These are phyloP conservation scores for Chrysopogon serrulatus DNA, from an alignment of 176 grass and related monocot genomes.

Conservation along the genomic window DNA sequence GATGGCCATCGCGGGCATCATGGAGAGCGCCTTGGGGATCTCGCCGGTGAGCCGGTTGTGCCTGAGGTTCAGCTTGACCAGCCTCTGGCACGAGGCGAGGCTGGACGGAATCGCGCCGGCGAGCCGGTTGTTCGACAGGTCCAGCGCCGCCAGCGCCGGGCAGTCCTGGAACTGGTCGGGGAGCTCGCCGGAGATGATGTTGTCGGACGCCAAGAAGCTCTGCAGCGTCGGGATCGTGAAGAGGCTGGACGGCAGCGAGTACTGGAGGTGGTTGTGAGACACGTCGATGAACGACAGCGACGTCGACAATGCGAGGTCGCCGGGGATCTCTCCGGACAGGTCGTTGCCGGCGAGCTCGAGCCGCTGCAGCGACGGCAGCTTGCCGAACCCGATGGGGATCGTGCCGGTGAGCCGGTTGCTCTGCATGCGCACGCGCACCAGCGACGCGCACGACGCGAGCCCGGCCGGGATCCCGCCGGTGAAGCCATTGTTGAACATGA, in stretches of 20 bases:
- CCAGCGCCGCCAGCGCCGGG: constrained; percentile 66
- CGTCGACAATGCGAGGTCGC: constrained; percentile 55
- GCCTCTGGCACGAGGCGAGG: constrained; percentile 70
- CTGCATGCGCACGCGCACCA: constrained; percentile 84
- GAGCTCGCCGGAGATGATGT: constrained; percentile 67
- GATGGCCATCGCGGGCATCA: constrained; percentile 85
- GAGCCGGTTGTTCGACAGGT: constrained; percentile 79
- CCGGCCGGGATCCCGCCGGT: constrained; percentile 59
- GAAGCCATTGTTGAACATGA: constrained; percentile 90
- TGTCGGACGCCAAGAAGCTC: constrained; percentile 82
- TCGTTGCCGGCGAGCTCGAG: constrained; percentile 80
- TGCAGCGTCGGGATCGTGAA: constrained; percentile 63
- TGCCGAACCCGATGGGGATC: constrained; percentile 64
- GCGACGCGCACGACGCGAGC: constrained; percentile 59
- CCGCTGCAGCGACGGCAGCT: constrained; percentile 69
- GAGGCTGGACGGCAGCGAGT: constrained; percentile 56
- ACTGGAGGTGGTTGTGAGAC: constrained; percentile 68
- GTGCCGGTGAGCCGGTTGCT: constrained; percentile 71
- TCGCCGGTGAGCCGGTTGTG: constrained; percentile 56
- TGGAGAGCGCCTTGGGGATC: constrained; percentile 68
- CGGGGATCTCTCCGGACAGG: constrained; percentile 74
- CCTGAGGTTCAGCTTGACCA: constrained; percentile 74
- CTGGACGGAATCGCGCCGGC: constrained; percentile 53
- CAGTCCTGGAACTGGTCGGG: constrained; percentile 94
- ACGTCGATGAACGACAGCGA: constrained; percentile 91